Percentiles rank a stretch among this genome's conserved stretches.
These are phyloP conservation scores for Eucalyptus microcorys DNA, from an alignment of 345 rosid genomes.

Conservation along the genomic window DNA sequence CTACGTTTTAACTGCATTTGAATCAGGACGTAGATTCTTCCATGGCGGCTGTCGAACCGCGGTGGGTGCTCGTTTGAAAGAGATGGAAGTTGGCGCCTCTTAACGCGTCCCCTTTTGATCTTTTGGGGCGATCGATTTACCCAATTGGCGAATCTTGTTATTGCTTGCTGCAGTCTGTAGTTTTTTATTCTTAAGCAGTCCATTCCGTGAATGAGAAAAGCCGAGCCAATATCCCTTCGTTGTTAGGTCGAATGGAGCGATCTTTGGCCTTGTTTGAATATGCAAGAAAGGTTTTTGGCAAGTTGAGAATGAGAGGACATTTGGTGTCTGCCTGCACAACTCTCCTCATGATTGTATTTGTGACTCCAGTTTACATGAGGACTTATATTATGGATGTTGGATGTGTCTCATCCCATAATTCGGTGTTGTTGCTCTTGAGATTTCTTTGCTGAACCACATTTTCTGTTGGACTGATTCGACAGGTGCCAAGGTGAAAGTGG, in stretches of 20 bases:
- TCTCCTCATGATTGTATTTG: neutral
- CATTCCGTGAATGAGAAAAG: neutral
- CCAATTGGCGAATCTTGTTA: neutral
- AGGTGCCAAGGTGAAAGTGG: conserved; percentile 75
- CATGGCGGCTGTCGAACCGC: too few relatives aligned
- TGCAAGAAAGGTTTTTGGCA: neutral
- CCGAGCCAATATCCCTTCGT: neutral
- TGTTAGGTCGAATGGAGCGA: neutral
- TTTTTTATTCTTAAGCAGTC: neutral
- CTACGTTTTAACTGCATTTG: too few relatives aligned
- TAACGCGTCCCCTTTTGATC: neutral
- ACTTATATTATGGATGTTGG: neutral
- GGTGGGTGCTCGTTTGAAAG: too few relatives aligned
- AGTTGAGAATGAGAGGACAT: neutral
- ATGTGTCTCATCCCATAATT: neutral
- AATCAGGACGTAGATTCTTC: too few relatives aligned
- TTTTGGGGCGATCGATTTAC: neutral
- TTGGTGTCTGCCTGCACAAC: neutral
- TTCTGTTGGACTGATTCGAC: neutral
- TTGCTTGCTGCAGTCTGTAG: neutral
- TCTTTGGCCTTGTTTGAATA: neutral
- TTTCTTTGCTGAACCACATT: neutral
- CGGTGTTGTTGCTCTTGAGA: neutral
- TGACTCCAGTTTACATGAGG: neutral
- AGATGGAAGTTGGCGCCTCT: too few relatives aligned